Conservation (phyloP, 805 yeast genomes). For the Komagataella populi region DNA sequence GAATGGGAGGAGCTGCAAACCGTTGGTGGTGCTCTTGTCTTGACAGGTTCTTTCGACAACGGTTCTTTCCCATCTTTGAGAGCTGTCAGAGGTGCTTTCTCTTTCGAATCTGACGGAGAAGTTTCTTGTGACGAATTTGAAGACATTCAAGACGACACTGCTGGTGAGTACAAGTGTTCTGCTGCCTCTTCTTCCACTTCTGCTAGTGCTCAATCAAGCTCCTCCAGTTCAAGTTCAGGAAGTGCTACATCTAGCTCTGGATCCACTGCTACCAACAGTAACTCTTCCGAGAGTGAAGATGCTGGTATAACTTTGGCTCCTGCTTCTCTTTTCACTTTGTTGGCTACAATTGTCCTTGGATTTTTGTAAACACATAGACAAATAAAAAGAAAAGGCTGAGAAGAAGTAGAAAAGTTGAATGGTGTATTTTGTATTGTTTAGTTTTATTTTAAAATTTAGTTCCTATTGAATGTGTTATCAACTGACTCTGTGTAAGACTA, state of each 20-base stretch:
- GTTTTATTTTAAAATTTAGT: conserved; percentile 1
- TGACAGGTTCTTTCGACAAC: conserved; percentile 69
- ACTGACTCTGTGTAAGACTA: not conserved
- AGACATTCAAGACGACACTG: conserved; percentile 66
- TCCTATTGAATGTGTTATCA: not conserved
- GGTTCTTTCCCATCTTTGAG: conserved; percentile 64
- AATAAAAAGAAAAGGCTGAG: not conserved
- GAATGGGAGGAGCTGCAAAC: conserved; percentile 65
- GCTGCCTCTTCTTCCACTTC: conserved; percentile 44
- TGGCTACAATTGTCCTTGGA: conserved; percentile 37
- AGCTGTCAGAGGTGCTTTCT: conserved; percentile 88
- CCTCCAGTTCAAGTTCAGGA: conserved; percentile 15
- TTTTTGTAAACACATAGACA: conserved; percentile 25
- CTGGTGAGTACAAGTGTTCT: conserved; percentile 47
- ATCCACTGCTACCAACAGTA: conserved; percentile 13
- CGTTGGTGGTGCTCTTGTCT: conserved; percentile 79
- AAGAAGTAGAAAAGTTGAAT: not conserved
- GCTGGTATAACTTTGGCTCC: conserved; percentile 7
- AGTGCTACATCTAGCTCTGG: conserved; percentile 20
- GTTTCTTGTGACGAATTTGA: conserved; percentile 74
- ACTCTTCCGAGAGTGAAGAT: conserved; percentile 8
- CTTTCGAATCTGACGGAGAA: conserved; percentile 60
- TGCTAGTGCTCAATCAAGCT: conserved; percentile 14
- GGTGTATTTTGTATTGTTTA: not conserved
- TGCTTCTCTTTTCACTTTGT: conserved; percentile 30